Conservation (phyloP, 2,329 filamentous ascomycete genomes). For the Parastagonospora nodorum region DNA sequence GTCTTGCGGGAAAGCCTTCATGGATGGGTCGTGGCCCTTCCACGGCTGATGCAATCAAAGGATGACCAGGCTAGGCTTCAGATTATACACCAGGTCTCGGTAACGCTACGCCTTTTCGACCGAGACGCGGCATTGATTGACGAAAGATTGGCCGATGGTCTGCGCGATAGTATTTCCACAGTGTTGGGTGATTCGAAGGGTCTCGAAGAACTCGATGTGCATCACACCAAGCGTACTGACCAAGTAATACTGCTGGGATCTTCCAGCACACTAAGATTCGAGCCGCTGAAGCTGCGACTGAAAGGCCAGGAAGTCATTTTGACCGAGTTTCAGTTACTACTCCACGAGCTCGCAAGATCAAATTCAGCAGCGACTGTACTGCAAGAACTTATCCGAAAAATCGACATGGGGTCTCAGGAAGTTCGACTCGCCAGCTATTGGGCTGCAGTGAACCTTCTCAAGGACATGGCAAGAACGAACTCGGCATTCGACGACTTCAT, state of each 20-base stretch:
- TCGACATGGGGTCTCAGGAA: slow-evolving; percentile 63
- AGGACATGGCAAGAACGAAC: slow-evolving; percentile 58
- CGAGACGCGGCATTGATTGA: slow-evolving; percentile 69
- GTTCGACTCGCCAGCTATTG: slow-evolving; percentile 75
- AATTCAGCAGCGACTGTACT: slow-evolving; percentile 58
- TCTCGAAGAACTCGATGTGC: slow-evolving; percentile 22
- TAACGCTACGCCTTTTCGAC: slow-evolving; percentile 69
- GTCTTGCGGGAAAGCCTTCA: slow-evolving; percentile 73
- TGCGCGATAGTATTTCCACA: slow-evolving; percentile 73
- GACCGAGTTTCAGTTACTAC: slow-evolving; percentile 62
- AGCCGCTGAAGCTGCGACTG: slow-evolving; percentile 61
- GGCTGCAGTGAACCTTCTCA: slow-evolving; percentile 75
- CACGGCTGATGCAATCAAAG: slow-evolving; percentile 79
- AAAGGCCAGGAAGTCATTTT: slow-evolving; percentile 72
- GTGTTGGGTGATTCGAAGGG: slow-evolving; percentile 49
- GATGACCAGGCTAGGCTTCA: slow-evolving; percentile 78
- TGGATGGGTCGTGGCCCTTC: slow-evolving; percentile 80
- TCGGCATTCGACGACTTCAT: slow-evolving; percentile 70
- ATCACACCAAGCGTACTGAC: slow-evolving; percentile 9
- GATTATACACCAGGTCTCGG: slow-evolving; percentile 76
- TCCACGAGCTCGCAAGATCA: slow-evolving; percentile 60
- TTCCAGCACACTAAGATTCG: slow-evolving; percentile 52
- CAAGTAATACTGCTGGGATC: slow-evolving; percentile 21
- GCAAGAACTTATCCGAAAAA: slow-evolving; percentile 66
- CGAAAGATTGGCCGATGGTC: slow-evolving; percentile 67